Conservation (phyloP, 1,139 yeast genomes). For the Pichia sp. region DNA sequence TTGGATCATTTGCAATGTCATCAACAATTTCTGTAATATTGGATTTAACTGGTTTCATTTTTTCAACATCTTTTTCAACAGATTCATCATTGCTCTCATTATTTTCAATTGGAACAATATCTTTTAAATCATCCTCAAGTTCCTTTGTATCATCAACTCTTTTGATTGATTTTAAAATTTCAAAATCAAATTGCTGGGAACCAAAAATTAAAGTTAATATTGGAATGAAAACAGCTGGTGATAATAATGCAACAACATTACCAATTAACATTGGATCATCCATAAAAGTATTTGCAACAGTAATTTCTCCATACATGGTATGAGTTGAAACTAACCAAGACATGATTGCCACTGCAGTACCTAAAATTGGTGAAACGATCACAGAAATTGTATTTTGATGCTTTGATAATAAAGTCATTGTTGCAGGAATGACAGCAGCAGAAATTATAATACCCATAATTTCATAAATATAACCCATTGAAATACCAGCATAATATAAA, state of each 20-base stretch:
- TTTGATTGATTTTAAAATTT: conserved; percentile 44
- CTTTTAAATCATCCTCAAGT: conserved; percentile 32
- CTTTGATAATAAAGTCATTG: conserved; percentile 39
- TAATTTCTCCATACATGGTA: conserved; percentile 29
- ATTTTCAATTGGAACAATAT: conserved; percentile 27
- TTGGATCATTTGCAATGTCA: conserved; percentile 29
- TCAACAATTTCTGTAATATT: conserved; percentile 25
- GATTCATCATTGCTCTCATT: conserved; percentile 14
- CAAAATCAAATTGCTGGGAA: conserved; percentile 71
- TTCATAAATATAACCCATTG: conserved; percentile 39
- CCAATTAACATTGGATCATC: conserved; percentile 36
- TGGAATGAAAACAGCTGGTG: conserved; percentile 33
- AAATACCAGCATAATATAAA: conserved; percentile 36
- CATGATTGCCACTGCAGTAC: conserved; percentile 34
- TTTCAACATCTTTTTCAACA: conserved; percentile 22
- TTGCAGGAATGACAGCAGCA: conserved; percentile 34
- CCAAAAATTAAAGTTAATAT: conserved; percentile 54
- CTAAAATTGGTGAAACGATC: conserved; percentile 32
- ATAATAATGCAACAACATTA: conserved; percentile 33
- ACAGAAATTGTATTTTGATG: conserved; percentile 36
- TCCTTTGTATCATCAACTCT: conserved; percentile 65
- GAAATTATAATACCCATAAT: conserved; percentile 33
- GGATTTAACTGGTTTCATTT: conserved; percentile 20
- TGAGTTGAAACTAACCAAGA: conserved; percentile 36
- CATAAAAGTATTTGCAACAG: conserved; percentile 30